Conservation (phyloP, 176 grass and related monocot genomes). For the Hordeum vulgare region MorexV3_pseudomolecules_assembly NC_058518.1:459176769-459177268, state of each 20-base stretch:
- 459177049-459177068: not conserved
- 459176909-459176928: conserved; percentile 28
- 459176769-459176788: conserved; percentile 17
- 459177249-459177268: not conserved
- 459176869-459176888: conserved; percentile 87
- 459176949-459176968: not conserved
- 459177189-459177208: not conserved
- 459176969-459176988: conserved; percentile 9
- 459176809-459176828: conserved; percentile 99
- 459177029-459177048: not conserved
- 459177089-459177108: not conserved
- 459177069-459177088: not conserved
- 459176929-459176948: not conserved
- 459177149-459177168: not conserved
- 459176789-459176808: conserved; percentile 46
- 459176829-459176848: conserved; percentile 97
- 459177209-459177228: not conserved
- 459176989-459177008: conserved; percentile 1
- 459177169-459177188: conserved; percentile 4
- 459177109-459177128: not conserved
- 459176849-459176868: conserved; percentile 92
- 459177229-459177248: not conserved
- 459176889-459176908: conserved; percentile 87
- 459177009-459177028: not conserved
- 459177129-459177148: not conserved